These are phyloP conservation scores for Rhodotorula graminis DNA, from an alignment of 768 basidiomycete species.

Conservation along the genomic window DNA sequence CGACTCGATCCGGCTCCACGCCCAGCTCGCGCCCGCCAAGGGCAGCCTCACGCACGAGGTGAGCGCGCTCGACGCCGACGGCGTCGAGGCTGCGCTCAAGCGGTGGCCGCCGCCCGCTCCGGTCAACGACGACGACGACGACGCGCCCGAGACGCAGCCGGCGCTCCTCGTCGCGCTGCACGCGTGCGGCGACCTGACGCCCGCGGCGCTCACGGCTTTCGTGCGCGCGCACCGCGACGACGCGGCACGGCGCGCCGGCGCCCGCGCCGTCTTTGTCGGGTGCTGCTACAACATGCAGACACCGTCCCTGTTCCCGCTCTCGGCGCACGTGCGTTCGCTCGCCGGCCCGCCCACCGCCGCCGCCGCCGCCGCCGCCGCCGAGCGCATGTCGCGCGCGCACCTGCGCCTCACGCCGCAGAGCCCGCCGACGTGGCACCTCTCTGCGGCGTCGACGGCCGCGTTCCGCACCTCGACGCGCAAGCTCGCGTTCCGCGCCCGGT, in stretches of 20 bases:
- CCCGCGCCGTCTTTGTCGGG: conserved; percentile 22
- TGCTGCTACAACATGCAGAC: conserved; percentile 38
- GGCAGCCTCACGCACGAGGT: conserved; percentile 33
- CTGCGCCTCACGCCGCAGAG: conserved; percentile 34
- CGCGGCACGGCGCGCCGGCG: background rate
- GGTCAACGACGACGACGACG: too few species aligned
- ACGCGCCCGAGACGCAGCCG: background rate
- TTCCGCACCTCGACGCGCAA: conserved; percentile 17
- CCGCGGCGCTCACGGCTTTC: conserved; percentile 24
- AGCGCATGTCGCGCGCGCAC: conserved; percentile 11
- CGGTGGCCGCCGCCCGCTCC: conserved; percentile 19
- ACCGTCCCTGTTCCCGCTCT: conserved; percentile 4
- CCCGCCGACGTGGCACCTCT: conserved; percentile 24
- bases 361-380: background rate
- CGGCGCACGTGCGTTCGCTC: background rate
- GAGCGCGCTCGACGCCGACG: conserved; percentile 12
- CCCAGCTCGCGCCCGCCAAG: background rate
- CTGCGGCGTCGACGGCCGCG: background rate
- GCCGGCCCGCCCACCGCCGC: background rate
- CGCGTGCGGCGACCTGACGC: conserved; percentile 35
- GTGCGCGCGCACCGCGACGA: background rate
- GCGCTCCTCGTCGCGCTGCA: conserved; percentile 30
- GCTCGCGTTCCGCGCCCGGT: conserved; percentile 23
- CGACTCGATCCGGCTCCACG: background rate
- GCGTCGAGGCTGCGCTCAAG: background rate